Conservation (phyloP, 78 protist species). For the Dictyostelium brefeldianum region DNA sequence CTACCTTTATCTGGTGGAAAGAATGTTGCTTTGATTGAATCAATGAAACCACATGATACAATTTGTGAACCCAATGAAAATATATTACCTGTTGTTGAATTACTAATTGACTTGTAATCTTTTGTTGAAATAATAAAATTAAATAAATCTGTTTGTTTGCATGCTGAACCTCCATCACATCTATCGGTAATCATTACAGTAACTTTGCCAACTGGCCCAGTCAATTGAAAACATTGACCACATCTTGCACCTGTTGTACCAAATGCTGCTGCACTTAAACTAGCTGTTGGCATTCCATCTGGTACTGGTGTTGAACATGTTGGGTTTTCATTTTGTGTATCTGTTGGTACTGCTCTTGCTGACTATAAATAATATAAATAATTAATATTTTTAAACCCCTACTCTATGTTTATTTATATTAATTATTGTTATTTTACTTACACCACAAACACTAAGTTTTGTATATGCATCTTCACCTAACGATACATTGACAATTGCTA, state of each 20-base stretch:
- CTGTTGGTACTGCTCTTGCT: conserved; percentile 29
- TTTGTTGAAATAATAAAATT: conserved; percentile 5
- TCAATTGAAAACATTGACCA: conserved; percentile 51
- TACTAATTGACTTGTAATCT: conserved; percentile 7
- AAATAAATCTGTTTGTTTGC: conserved; percentile 36
- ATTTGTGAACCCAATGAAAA: conserved; percentile 61
- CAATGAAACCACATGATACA: conserved; percentile 37
- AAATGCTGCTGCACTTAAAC: conserved; percentile 16
- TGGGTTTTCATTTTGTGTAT: background rate
- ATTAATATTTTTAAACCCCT: background rate
- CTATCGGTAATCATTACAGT: conserved; percentile 32
- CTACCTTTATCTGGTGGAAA: background rate
- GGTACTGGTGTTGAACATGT: background rate
- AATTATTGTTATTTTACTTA: background rate
- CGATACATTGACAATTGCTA: background rate
- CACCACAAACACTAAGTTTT: conserved; percentile 44
- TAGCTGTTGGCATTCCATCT: background rate
- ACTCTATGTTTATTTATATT: background rate
- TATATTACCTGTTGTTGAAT: background rate
- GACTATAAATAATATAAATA: background rate
- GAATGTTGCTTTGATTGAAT: background rate
- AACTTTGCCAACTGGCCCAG: conserved; percentile 23
- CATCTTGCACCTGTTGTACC: conserved; percentile 39
- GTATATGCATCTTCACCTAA: background rate
- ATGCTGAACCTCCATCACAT: conserved; percentile 31